Base-by-base conservation (phyloP, 768 basidiomycete species). In the Boletus huronensis region DNA sequence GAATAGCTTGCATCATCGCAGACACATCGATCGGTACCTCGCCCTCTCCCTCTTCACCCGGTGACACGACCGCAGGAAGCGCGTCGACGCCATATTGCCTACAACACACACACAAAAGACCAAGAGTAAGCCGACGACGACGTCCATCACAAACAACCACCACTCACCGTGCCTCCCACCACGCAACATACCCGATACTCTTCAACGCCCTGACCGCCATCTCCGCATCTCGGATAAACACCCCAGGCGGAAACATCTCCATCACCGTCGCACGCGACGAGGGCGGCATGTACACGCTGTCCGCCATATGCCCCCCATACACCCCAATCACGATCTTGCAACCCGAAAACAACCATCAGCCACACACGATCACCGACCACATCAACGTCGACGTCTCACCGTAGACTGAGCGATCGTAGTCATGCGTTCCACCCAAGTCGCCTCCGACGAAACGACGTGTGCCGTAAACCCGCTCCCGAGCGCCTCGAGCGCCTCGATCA, bases 181-280 rank as follows among this genome's bases (percentile, higher is more conserved):
- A 85, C 8, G 81, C 85, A 44, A 82, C 64, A 61, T 88, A 88
- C 10, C 72, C 70, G 52, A 85, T 73, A 10, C 80, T 16, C 9
- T 26, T 79, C 23, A 85, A 62, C 8, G 81, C 77, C 28, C 71
- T 71, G n/a, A 75, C 75, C 19, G 85, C 77, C 46, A 82, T 70
- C 62, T 85, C 81, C 53, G 79, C 77, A 60, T 90, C 86, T 45
- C 78, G 79, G 25, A 77, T 75, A 68, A 88, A 91, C 19, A 77
- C 77, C n/a, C 79, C 80, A 3, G 78, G 73, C 19, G 83, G 86
- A 71, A 88, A 91, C 62, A 93, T 77, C 70, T 94, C 91, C 73
- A 92, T 81, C 34, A 92, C 74, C 3, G 84, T 83, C 21, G 87
- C 77, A 25, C 79, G 74, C 16, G 75, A 61, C 25, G 82, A 79